These are phyloP conservation scores for Ustilago curta DNA, from an alignment of 1,284 basidiomycete species.

Conservation along the genomic window DNA sequence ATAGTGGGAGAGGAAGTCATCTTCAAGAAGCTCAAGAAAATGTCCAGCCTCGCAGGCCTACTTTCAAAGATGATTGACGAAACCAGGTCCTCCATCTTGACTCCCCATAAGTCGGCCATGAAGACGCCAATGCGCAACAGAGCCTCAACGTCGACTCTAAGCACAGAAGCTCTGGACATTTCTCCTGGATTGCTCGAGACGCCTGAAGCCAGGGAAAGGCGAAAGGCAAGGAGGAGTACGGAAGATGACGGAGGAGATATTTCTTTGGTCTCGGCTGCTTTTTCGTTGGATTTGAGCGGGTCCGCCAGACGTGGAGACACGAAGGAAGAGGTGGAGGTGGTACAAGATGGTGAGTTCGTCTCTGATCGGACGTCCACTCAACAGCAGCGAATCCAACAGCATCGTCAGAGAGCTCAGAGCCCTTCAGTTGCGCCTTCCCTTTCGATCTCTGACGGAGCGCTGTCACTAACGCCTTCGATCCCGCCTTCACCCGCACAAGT, in stretches of 20 bases:
- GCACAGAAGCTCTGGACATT: conserved; percentile 18
- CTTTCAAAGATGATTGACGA: conserved; percentile 51
- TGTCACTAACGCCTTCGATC: conserved; percentile 12
- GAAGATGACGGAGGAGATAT: conserved; percentile 11
- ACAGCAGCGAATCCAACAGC: background rate
- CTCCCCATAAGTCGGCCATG: conserved; percentile 6
- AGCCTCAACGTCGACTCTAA: conserved; percentile 3
- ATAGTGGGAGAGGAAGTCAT: conserved; percentile 20
- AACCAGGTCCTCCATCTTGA: conserved; percentile 32
- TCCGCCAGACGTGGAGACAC: background rate
- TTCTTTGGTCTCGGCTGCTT: conserved; percentile 36
- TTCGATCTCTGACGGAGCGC: background rate
- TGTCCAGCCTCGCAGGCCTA: conserved; percentile 33
- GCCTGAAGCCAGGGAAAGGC: conserved; percentile 4
- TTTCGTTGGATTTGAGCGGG: conserved; percentile 32
- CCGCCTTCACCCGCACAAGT: conserved; percentile 24
- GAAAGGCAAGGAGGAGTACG: background rate
- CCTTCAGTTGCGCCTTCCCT: background rate
- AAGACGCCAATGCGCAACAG: conserved; percentile 18
- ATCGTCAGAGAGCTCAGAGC: background rate
- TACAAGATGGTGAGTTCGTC: background rate
- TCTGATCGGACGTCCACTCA: background rate
- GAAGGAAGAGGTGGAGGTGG: background rate
- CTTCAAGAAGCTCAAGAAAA: conserved; percentile 36
- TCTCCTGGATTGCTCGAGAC: conserved; percentile 29